These are phyloP conservation scores for Strobilomyces dryophilus DNA, from an alignment of 768 basidiomycete genomes.

Conservation along the genomic window DNA sequence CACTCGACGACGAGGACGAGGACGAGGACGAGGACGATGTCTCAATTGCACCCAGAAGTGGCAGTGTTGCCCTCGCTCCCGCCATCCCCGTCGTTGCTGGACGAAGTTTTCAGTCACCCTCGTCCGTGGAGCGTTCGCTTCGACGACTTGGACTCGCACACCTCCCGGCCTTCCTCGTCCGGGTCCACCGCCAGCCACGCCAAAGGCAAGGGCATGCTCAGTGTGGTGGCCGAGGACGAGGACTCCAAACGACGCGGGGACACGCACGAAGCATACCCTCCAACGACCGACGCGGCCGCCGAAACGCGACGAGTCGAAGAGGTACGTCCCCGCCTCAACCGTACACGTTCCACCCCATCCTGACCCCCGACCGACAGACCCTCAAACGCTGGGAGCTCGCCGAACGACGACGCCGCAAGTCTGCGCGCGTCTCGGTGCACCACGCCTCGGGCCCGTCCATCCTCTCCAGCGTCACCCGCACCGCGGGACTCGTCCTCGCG, in stretches of 20 bases:
- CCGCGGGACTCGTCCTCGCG: conserved; percentile 57
- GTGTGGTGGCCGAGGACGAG: conserved; percentile 17
- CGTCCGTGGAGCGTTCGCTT: conserved; percentile 32
- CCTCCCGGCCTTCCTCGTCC: conserved; percentile 19
- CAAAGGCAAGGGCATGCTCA: conserved; percentile 34
- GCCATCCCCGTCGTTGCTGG: conserved; percentile 35
- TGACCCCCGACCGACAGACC: conserved; percentile 43
- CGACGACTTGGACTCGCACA: conserved; percentile 17
- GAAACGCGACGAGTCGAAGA: conserved; percentile 71
- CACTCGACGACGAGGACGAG: neutral
- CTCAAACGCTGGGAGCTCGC: conserved; percentile 74
- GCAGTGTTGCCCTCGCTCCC: conserved; percentile 31
- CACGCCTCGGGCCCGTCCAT: conserved; percentile 37
- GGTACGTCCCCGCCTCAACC: conserved; percentile 37
- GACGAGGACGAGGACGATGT: conserved; percentile 19
- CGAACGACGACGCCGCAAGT: conserved; percentile 72
- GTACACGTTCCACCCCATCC: neutral
- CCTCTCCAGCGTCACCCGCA: conserved; percentile 53
- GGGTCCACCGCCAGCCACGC: conserved; percentile 1
- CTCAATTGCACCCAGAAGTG: conserved; percentile 5
- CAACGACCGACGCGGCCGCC: conserved; percentile 57
- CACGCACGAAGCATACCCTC: conserved; percentile 49
- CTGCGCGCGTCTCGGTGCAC: conserved; percentile 54
- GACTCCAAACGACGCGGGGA: conserved; percentile 16
- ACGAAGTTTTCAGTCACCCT: conserved; percentile 43